phyloP scores from a whole-genome alignment of 192 early-diverging fungal genomes.

The Coemansia sp. region DNA sequence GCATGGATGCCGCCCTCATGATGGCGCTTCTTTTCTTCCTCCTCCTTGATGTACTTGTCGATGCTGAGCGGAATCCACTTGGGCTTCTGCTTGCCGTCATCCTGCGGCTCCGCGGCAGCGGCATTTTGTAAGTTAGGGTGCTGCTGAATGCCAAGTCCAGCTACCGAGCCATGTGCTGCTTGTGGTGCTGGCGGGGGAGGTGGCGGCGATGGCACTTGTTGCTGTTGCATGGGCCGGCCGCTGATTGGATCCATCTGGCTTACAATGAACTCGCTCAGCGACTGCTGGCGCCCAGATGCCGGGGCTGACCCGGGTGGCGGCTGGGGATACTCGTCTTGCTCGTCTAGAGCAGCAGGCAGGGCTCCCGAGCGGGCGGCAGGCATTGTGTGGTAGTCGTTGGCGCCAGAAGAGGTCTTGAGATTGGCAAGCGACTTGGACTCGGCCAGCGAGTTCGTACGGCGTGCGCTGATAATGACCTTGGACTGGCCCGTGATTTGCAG shows the following conservation, averaged over 20 bases:
- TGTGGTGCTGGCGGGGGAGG: not conserved
- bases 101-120: not conserved
- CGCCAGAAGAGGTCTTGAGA: constrained; percentile 1
- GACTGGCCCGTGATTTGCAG: constrained; percentile 47
- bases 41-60: constrained; percentile 50
- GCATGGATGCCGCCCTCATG: not conserved
- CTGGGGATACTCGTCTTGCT: constrained; percentile 11
- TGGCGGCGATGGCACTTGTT: not conserved
- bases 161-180: not conserved
- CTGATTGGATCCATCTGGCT: constrained; percentile 21
- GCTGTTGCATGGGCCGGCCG: constrained; percentile 15
- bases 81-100: constrained; percentile 6
- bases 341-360: constrained; percentile 10
- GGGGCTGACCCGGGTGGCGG: not conserved
- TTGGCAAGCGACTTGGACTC: constrained; percentile 26
- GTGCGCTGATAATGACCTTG: constrained; percentile 40
- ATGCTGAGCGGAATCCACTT: constrained; percentile 51
- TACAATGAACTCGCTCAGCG: constrained; percentile 47
- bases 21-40: constrained; percentile 23
- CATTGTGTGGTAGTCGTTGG: constrained; percentile 7
- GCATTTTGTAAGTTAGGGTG: not conserved
- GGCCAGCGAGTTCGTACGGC: constrained; percentile 23
- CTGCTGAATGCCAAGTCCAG: constrained; percentile 8
- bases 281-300: constrained; percentile 34
- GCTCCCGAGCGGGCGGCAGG: not conserved